These are phyloP conservation scores for Salvia splendens DNA, from an alignment of 257 asterid species.

Conservation along the genomic window DNA sequence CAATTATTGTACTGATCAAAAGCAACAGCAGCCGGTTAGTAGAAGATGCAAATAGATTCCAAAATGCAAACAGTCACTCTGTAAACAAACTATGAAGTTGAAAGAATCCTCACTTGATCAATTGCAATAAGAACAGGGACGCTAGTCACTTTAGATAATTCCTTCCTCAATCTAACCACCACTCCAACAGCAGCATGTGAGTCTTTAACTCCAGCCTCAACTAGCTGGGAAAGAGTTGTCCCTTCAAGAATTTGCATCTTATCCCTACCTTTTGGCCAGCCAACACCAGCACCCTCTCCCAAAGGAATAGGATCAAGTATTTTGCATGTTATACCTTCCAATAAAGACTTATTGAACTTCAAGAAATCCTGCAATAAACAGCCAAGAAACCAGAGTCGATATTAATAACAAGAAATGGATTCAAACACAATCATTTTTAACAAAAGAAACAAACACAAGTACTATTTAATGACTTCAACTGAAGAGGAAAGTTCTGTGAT, in stretches of 20 bases:
- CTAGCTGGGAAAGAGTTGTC: constrained; percentile 69
- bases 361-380: constrained; percentile 63
- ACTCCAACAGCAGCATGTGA: constrained; percentile 91
- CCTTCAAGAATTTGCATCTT: constrained; percentile 64
- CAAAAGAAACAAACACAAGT: too few species aligned
- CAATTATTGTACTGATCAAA: constrained; percentile 83
- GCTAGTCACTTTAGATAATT: constrained; percentile 73
- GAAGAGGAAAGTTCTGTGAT: constrained; percentile 3
- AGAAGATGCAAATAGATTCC: constrained; percentile 18
- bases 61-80: constrained; percentile 25
- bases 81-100: constrained; percentile 9
- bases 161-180: constrained; percentile 85
- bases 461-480: constrained; percentile 2
- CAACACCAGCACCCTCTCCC: constrained; percentile 98
- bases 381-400: constrained; percentile 27
- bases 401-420: constrained; percentile 21
- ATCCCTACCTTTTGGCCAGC: constrained; percentile 67
- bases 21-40: constrained; percentile 37
- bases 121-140: constrained; percentile 92
- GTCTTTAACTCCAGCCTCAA: constrained; percentile 65
- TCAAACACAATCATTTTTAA: not conserved
- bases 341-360: constrained; percentile 63
- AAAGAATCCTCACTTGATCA: constrained; percentile 73
- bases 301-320: constrained; percentile 68
- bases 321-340: constrained; percentile 70